Percentiles rank a stretch among this genome's conserved stretches.
Conservation (phyloP, 192 early-diverging fungal genomes). For the Coemansia asiatica region DNA sequence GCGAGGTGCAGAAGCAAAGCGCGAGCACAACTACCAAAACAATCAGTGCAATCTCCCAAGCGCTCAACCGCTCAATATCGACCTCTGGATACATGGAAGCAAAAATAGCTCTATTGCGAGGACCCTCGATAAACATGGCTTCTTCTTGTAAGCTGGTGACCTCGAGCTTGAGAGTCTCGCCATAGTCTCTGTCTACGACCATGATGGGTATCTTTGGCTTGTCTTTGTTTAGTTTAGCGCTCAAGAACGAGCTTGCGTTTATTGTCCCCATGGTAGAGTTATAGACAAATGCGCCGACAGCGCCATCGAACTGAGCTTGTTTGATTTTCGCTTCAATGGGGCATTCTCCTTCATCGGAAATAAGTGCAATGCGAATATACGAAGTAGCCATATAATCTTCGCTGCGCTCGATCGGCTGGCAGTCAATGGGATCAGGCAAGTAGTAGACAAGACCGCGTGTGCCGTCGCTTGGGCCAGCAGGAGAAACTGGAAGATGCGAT, state of each 20-base stretch:
- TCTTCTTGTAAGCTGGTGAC: conserved; percentile 29
- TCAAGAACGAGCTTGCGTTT: conserved; percentile 20
- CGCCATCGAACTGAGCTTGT: conserved; percentile 52
- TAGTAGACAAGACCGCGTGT: conserved; percentile 45
- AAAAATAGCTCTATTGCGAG: conserved; percentile 45
- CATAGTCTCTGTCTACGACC: conserved; percentile 42
- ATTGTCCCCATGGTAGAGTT: conserved; percentile 23
- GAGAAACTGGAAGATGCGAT: conserved; percentile 29
- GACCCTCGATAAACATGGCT: conserved; percentile 8
- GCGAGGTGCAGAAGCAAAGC: conserved; percentile 43
- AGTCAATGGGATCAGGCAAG: conserved; percentile 24
- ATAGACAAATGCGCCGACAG: conserved; percentile 51
- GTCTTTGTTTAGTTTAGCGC: conserved; percentile 14
- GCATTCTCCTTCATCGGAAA: conserved; percentile 38
- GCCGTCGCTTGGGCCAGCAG: conserved; percentile 28
- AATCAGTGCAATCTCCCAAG: conserved; percentile 53
- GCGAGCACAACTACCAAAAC: conserved; percentile 44
- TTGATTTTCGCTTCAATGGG: conserved; percentile 31
- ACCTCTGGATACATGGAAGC: conserved; percentile 40
- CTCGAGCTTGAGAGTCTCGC: conserved; percentile 41
- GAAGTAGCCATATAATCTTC: conserved; percentile 24
- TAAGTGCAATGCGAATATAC: conserved; percentile 46
- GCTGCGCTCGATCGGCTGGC: conserved; percentile 39
- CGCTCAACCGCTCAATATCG: conserved; percentile 35
- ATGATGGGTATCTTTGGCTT: conserved; percentile 33